A percentile compares a stretch with the other conserved stretches of the same genome.
phyloP scores from a whole-genome alignment of 805 yeast genomes.

The Myxozyma neglecta region DNA sequence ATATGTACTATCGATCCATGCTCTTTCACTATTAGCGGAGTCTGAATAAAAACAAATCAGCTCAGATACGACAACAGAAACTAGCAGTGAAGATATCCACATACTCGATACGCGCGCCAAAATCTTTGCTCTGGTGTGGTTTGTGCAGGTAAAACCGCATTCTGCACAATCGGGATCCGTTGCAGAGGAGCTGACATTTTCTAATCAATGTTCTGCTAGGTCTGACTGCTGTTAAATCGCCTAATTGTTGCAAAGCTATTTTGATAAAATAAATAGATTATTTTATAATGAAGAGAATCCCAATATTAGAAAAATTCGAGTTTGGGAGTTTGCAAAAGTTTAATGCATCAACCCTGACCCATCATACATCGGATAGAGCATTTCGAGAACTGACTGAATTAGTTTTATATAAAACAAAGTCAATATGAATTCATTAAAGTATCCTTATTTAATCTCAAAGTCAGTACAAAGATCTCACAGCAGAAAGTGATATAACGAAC shows the following conservation, averaged over 20 bases:
- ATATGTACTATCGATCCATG: conserved; percentile 88
- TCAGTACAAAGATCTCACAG: not conserved
- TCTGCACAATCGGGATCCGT: conserved; percentile 63
- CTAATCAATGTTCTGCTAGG: not conserved
- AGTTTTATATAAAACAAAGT: not conserved
- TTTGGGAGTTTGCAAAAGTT: conserved; percentile 7
- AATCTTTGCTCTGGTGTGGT: conserved; percentile 91
- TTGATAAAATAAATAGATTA: not conserved
- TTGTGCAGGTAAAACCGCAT: conserved; percentile 76
- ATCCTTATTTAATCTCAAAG: conserved; percentile 33
- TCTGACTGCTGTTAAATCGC: not conserved
- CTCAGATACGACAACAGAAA: not conserved
- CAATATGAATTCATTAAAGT: conserved; percentile 11
- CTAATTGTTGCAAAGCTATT: not conserved
- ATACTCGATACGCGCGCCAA: conserved; percentile 75
- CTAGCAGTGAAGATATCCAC: not conserved
- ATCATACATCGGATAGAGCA: not conserved
- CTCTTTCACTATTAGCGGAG: conserved; percentile 88
- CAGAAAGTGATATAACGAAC: not conserved
- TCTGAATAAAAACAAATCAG: conserved; percentile 33
- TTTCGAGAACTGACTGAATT: not conserved
- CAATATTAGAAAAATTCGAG: not conserved
- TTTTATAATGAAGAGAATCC: too few relatives aligned
- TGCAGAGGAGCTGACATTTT: conserved; percentile 72
- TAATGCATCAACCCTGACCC: too few relatives aligned